Base-by-base conservation (phyloP, 2,329 filamentous ascomycete species). In the Hypoxylon sp. region DNA sequence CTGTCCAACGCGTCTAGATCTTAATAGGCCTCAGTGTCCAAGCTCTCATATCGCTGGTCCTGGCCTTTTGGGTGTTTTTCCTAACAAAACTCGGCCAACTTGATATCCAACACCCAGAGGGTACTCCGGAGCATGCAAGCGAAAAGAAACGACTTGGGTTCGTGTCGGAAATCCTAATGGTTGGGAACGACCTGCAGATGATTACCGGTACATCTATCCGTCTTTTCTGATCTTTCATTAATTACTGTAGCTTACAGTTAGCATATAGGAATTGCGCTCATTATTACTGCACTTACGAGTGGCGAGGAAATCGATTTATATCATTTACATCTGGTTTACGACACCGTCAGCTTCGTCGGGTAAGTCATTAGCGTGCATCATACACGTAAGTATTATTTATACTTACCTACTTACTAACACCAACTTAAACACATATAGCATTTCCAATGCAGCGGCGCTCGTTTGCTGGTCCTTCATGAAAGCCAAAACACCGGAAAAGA, bases 21-120 rank as follows among this genome's bases (percentile, higher is more conserved):
- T 63, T 79, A n/a, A 65, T 78, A 14, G 76, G 78, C 29, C 78
- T 79, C 66, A 73, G 71, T 46, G 77, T 74, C 10, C 77, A 79
- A 57, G 78, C 74, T 35, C 42, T 74, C 19, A 70, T 77, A 46
- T 77, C 74, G 14, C 53, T 77, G 11, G 59, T 66, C n/a, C 65
- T 79, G 31, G 74, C 77, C 0, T 63, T 71, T n/a, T 78, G 77
- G 75, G 78, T 77, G 37, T 78, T 79, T 66, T 76, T 79, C 71
- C 63, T 78, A 53, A 78, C 78, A 9, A 74, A 72, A 14, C 69
- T 73, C 42, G 74, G 74, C 47, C 71, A 70, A 17, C 72, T 80
- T 35, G 72, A 77, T 39, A 54, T 70, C 37, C 62, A 67, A 39
- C 74, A 76, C 48, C 67, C 74, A 8, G 74, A 77, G 24, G 78